Conservation (phyloP, 345 rosid species). For the Erodium maritimum region DNA sequence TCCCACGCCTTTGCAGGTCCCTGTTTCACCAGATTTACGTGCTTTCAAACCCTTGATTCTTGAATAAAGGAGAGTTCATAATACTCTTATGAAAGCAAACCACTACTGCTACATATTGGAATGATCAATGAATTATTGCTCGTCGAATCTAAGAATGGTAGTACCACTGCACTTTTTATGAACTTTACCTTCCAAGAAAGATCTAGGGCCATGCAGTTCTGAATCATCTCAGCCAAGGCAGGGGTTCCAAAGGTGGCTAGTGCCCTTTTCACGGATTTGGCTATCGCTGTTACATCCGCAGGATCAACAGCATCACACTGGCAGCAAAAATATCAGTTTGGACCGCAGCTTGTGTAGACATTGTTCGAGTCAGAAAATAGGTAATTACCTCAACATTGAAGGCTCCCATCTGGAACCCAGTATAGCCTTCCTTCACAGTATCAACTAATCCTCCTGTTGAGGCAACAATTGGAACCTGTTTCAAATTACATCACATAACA, state of each 20-base stretch:
- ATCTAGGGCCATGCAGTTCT: constrained; percentile 83
- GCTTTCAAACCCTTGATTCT: too few relatives aligned
- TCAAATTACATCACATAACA: not conserved
- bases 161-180: not conserved
- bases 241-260: constrained; percentile 44
- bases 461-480: constrained; percentile 69
- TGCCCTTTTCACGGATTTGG: constrained; percentile 46
- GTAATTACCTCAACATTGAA: constrained; percentile 62
- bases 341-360: too few relatives aligned
- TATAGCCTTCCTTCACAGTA: constrained; percentile 78
- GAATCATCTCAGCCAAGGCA: constrained; percentile 60
- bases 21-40: constrained; percentile 42
- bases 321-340: too few relatives aligned
- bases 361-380: too few relatives aligned
- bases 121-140: too few relatives aligned
- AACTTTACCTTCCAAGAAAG: constrained; percentile 87
- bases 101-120: too few relatives aligned
- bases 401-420: constrained; percentile 88
- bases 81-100: too few relatives aligned
- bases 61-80: too few relatives aligned
- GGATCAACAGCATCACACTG: constrained; percentile 81
- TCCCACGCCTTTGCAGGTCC: constrained; percentile 81
- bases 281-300: constrained; percentile 59
- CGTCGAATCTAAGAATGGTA: too few relatives aligned
- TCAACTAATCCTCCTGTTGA: constrained; percentile 96